Evolutionary conservation across 495 filamentous ascomycete species (phyloP).

Genomic region (Amorphotheca resinae): DNA sequence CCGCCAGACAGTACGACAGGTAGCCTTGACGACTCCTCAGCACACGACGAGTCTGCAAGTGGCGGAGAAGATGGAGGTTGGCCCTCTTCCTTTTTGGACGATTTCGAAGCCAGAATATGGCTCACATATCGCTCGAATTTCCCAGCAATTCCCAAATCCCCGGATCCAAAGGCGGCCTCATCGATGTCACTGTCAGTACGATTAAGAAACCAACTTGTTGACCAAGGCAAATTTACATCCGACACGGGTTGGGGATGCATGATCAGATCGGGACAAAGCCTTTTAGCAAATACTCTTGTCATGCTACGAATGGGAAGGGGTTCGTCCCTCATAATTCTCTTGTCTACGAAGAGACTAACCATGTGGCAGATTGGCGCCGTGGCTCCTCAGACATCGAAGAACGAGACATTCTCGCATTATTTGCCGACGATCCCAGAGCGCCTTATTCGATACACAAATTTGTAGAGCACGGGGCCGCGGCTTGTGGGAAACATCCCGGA

Average conservation of each 20-base stretch:
- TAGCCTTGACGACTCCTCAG: slow-evolving; percentile 36
- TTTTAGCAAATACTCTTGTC: slow-evolving; percentile 74
- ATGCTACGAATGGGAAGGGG: slow-evolving; percentile 60
- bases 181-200: slow-evolving; percentile 78
- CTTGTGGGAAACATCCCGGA: slow-evolving; percentile 88
- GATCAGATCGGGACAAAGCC: slow-evolving; percentile 91
- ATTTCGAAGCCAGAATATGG: slow-evolving; percentile 92
- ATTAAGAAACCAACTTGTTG: slow-evolving; percentile 66
- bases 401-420: slow-evolving; percentile 60
- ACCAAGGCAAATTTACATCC: slow-evolving; percentile 74
- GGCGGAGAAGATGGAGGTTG: slow-evolving; percentile 48
- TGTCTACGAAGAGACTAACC: slow-evolving; percentile 16
- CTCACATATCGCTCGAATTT: slow-evolving; percentile 94
- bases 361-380: slow-evolving; percentile 62
- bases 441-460: slow-evolving; percentile 95
- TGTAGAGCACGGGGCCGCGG: slow-evolving; percentile 72
- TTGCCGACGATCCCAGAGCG: slow-evolving; percentile 76
- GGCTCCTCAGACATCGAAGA: slow-evolving; percentile 48
- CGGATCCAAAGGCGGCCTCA: slow-evolving; percentile 54
- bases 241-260: slow-evolving; percentile 99
- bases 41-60: slow-evolving; percentile 29
- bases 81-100: slow-evolving; percentile 77
- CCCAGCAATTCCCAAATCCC: slow-evolving; percentile 62
- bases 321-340: not conserved
- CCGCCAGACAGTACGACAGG: slow-evolving; percentile 27